A percentile compares a stretch with the other conserved stretches of the same genome.
Evolutionary conservation across 2,329 filamentous ascomycete species (phyloP).

Genomic region (Periglandula ipomoeae): DNA sequence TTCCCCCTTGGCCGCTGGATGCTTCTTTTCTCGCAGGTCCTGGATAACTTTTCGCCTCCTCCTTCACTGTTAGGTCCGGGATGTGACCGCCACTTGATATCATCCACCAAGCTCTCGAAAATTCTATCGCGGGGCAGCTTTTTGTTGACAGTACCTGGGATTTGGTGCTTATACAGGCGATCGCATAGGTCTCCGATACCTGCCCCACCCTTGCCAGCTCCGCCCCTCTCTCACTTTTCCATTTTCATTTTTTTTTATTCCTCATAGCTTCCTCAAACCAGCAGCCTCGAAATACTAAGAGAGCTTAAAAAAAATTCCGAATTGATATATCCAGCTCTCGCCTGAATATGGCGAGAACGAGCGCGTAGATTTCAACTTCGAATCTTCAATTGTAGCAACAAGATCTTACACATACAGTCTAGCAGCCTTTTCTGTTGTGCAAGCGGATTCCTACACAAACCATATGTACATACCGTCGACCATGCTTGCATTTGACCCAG

Average conservation of each 20-base stretch:
- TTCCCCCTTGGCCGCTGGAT: background rate
- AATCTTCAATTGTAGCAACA: too few relatives aligned
- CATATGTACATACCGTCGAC: too few relatives aligned
- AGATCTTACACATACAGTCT: too few relatives aligned
- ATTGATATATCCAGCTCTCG: background rate
- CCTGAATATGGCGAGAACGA: background rate
- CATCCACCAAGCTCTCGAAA: slow-evolving; percentile 19
- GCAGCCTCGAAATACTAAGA: background rate
- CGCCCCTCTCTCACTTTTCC: slow-evolving; percentile 4
- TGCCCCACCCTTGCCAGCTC: slow-evolving; percentile 7
- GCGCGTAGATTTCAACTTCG: too few relatives aligned
- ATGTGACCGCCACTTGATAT: slow-evolving; percentile 18
- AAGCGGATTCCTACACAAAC: too few relatives aligned
- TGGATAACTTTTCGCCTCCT: slow-evolving; percentile 1
- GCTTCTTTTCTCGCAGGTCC: background rate
- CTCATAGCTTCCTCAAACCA: background rate
- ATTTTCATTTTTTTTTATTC: slow-evolving; percentile 5
- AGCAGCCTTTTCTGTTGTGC: too few relatives aligned
- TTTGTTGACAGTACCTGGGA: slow-evolving; percentile 14
- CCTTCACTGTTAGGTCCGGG: background rate
- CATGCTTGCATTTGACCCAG: too few relatives aligned
- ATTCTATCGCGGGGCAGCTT: slow-evolving; percentile 22
- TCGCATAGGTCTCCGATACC: slow-evolving; percentile 8
- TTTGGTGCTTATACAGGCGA: background rate
- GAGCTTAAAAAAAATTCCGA: background rate